Conservation (phyloP, 352 stramenopile genomes). For the Phytophthora cryptogea region DNA sequence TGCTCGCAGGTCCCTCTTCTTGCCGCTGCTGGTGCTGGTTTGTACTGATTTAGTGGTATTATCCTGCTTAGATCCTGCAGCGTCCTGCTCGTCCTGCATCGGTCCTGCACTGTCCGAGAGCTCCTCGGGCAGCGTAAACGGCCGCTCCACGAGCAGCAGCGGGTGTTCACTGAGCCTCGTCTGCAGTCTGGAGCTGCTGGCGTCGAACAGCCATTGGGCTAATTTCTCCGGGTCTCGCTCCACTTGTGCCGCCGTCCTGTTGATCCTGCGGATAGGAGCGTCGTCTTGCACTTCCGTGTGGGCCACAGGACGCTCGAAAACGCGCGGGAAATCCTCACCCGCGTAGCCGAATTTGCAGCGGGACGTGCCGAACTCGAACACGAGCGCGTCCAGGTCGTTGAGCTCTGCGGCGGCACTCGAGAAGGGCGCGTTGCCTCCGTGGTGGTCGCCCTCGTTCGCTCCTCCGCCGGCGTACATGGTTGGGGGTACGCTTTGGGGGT, state of each 20-base stretch:
- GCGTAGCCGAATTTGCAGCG: constrained; percentile 86
- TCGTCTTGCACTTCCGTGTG: constrained; percentile 24
- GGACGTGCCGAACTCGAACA: constrained; percentile 80
- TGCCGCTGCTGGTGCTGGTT: constrained; percentile 36
- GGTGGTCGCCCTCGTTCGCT: constrained; percentile 37
- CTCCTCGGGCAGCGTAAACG: constrained; percentile 64
- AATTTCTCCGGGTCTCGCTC: constrained; percentile 62
- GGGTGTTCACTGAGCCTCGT: constrained; percentile 68
- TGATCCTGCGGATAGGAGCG: constrained; percentile 9
- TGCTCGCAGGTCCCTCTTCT: constrained; percentile 58
- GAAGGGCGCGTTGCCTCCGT: constrained; percentile 31
- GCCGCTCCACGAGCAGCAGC: constrained; percentile 64
- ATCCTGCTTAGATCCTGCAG: constrained; percentile 2
- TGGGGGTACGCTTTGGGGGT: neutral
- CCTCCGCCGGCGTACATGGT: constrained; percentile 44
- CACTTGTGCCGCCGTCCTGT: constrained; percentile 43
- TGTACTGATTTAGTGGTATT: constrained; percentile 11
- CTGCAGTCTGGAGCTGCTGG: constrained; percentile 45
- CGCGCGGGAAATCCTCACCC: constrained; percentile 86
- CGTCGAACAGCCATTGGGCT: constrained; percentile 76
- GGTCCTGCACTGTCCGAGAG: constrained; percentile 24
- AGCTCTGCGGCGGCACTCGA: constrained; percentile 59
- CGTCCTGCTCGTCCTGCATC: constrained; percentile 28
- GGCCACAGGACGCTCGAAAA: constrained; percentile 54
- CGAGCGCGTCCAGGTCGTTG: constrained; percentile 78